These are phyloP conservation scores for Tetratostichococcus sp. DNA, from an alignment of 139 green algal species.

Conservation along the genomic window DNA sequence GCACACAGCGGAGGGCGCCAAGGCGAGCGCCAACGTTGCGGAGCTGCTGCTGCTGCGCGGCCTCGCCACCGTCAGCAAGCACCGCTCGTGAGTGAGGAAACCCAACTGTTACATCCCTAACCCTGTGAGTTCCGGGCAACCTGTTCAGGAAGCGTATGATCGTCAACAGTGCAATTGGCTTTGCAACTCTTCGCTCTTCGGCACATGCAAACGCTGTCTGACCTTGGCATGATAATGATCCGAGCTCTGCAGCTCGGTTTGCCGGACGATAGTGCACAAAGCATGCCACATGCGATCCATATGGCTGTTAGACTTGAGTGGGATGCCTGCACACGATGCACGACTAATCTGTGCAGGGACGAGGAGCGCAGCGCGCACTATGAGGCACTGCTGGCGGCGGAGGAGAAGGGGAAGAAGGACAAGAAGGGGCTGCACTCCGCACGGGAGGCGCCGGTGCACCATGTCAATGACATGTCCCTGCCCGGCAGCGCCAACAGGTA, in stretches of 20 bases:
- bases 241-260: no score
- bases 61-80: constrained; percentile 73
- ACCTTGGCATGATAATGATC: no score
- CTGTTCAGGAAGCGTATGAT: neutral
- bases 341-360: constrained; percentile 6
- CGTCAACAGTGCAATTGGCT: neutral
- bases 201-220: neutral
- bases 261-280: no score
- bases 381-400: constrained; percentile 79
- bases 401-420: constrained; percentile 64
- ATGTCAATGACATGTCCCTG: constrained; percentile 84
- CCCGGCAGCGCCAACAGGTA: constrained; percentile 41
- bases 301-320: no score
- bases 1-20: constrained; percentile 18
- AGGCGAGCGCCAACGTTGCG: constrained; percentile 45
- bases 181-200: no score
- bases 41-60: constrained; percentile 85
- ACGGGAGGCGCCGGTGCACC: constrained; percentile 51
- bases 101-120: no score
- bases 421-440: constrained; percentile 78
- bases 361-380: constrained; percentile 85
- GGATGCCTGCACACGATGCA: no score
- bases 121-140: no score
- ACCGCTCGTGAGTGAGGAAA: constrained; percentile 50
- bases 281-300: no score